Evolutionary conservation across 345 rosid species (phyloP), one percentile per base, ranked within the genome.

Genomic region (Salix purpurea): DNA sequence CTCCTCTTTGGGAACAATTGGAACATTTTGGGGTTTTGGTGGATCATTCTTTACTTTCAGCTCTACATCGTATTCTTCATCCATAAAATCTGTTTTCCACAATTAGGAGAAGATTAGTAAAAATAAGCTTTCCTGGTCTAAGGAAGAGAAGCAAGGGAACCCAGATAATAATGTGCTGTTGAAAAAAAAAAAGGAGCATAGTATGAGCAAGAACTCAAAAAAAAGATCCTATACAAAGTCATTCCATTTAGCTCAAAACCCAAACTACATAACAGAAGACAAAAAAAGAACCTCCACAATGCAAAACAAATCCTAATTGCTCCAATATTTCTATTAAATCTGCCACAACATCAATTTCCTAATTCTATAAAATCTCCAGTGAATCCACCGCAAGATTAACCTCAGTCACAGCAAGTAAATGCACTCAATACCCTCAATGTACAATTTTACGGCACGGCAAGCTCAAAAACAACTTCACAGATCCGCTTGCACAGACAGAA

Each of bases 1-100:
- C 81, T 96, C 99, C 85, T 93, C 95, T 76, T 93, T 96, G 9
- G 97, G 97, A 36, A 88, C 69, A 65, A 92, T 77, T 0, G 94
- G 83, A 64, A 84, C 73, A 69, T 70, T 84, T 9, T 71, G 76
- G 30, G 74, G 32, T 79, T 82, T 88, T 19, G 69, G 88, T 30
- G 85, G 73, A 50, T 86, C 87, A 56, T 79, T 87, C 72, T 88
- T 88, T 64, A 72, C 75, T 81, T 73, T 85, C 8, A 74, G 81
- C 74, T 83, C 90, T 42, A 76, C 70, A 23, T 77, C 87, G 60
- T 81, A 77, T 15, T 85, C 92, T 77, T 87, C 89, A 61, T 32
- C 73, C 21, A 70, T 70, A 30, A 48, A 70, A 30, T 70, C 60
- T 70, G 60, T 52, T 23, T 18, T 48, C 30, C 58, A 50, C 58